These are phyloP conservation scores for Penicillium herquei DNA, from an alignment of 495 filamentous ascomycete species.

Conservation along the genomic window DNA sequence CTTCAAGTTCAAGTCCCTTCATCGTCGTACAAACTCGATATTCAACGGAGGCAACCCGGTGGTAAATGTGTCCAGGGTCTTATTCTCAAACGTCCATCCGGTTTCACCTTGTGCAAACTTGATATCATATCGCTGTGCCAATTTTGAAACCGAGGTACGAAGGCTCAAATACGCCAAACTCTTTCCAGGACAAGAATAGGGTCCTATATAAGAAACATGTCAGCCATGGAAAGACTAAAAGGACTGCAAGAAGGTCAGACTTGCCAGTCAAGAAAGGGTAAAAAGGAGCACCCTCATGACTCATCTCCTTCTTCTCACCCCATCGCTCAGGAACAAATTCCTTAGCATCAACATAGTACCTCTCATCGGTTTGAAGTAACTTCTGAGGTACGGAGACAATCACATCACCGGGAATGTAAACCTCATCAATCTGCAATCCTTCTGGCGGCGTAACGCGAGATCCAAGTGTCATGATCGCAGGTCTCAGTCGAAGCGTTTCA, in stretches of 20 bases:
- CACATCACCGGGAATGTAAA: conserved; percentile 1
- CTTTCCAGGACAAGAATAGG: conserved; percentile 51
- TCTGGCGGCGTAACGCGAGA: conserved; percentile 1
- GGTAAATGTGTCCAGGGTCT: conserved; percentile 1
- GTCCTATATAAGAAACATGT: conserved; percentile 33
- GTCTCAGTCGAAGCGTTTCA: conserved; percentile 40
- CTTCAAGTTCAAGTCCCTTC: too few relatives aligned
- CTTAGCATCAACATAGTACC: conserved; percentile 28
- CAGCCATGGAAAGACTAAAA: conserved; percentile 11
- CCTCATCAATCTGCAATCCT: conserved; percentile 1
- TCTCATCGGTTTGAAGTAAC: conserved; percentile 13
- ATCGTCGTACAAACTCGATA: neutral
- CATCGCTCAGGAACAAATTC: conserved; percentile 47
- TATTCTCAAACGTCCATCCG: neutral
- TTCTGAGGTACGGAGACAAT: neutral
- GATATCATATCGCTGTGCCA: conserved; percentile 1
- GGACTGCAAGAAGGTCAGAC: neutral
- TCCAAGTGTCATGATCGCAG: neutral
- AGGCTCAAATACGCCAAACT: conserved; percentile 49
- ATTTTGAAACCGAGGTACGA: conserved; percentile 10
- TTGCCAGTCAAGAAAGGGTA: neutral
- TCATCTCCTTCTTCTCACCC: conserved; percentile 15
- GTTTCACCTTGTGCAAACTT: conserved; percentile 2
- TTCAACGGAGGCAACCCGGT: neutral
- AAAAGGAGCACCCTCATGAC: neutral